These are phyloP conservation scores for Chrysochromulina parva DNA, from an alignment of 78 protist genomes.

Conservation along the genomic window DNA sequence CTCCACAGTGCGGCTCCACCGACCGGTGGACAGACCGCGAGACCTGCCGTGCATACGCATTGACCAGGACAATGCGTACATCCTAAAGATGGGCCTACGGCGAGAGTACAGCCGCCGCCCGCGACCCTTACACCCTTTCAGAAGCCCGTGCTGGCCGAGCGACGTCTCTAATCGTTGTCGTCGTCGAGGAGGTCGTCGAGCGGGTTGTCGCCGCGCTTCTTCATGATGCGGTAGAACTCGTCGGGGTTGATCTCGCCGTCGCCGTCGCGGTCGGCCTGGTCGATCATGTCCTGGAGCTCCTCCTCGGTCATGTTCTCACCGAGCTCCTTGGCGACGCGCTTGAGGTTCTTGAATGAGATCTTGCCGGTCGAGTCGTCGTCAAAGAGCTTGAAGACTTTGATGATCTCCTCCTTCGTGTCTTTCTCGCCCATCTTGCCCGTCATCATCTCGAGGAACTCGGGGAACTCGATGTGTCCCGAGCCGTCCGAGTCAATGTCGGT, in stretches of 20 bases:
- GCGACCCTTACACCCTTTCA: too few relatives aligned
- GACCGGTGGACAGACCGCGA: too few relatives aligned
- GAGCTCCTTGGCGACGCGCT: constrained; percentile 89
- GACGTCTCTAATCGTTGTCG: neutral
- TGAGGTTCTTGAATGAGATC: constrained; percentile 84
- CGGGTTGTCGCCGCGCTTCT: constrained; percentile 59
- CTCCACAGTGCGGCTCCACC: too few relatives aligned
- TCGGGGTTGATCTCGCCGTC: constrained; percentile 84
- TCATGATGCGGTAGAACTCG: constrained; percentile 89
- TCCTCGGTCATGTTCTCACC: constrained; percentile 91
- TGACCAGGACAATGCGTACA: too few relatives aligned
- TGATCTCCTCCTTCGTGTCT: constrained; percentile 82
- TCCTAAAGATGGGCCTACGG: too few relatives aligned
- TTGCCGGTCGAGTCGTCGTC: constrained; percentile 85
- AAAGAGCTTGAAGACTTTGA: constrained; percentile 88
- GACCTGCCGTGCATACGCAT: too few relatives aligned
- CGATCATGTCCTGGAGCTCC: constrained; percentile 90
- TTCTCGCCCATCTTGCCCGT: constrained; percentile 81
- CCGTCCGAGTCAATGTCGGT: constrained; percentile 84
- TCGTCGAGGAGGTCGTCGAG: constrained; percentile 26
- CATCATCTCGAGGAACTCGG: constrained; percentile 89
- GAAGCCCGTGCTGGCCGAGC: too few relatives aligned
- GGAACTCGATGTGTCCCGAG: constrained; percentile 81
- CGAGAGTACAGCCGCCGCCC: too few relatives aligned
- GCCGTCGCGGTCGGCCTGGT: constrained; percentile 89